Base-by-base conservation (phyloP, 164 flowering plant species). In the Annona squamosa region DNA sequence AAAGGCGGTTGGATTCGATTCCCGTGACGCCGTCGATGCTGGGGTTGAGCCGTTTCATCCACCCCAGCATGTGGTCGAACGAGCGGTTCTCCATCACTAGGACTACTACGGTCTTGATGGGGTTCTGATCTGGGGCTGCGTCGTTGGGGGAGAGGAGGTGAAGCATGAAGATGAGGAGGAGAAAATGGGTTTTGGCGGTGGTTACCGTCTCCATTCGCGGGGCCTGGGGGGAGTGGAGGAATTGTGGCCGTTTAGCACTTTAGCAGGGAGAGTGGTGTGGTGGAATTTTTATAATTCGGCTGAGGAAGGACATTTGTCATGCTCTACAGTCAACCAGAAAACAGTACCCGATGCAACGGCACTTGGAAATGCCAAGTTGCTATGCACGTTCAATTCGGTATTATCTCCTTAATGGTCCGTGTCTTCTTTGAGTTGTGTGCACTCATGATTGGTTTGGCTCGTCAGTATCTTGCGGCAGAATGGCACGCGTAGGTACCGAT, bases 41-140 rank as follows among this genome's bases (percentile, higher is more conserved):
- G 0, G 90, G 87, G 84, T 91, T 91, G 76, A 84, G 62, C 3
- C 70, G 74, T 72, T 91, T 91, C 93, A 91, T 89, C 93, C 93
- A 91, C 0, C 96, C 96, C 4, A 91, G 80, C 90, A 90, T 87
- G 85, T 90, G 95, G 73, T 90, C 95, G 80, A 90, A 90, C 3
- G 95, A 90, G 4, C 95, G 86, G 74, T 91, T 91, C 76, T 91
- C 96, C 92, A 88, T 88, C 18, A 91, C 91, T 16, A 91, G 66
- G 0, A 91, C 82, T 1, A 91, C 93, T 1, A 91, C 65, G 59
- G 89, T 91, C 66, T 84, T 89, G 71, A 89, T 91, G 1, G 90
- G 89, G 52, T 46, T 4, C 5, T 9, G 5, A 42, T 47, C n/a
- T 1, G 19, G 17, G 7, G 68, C 68, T 13, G 1, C 43, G 45